Base-by-base conservation (phyloP, 257 asterid genomes). In the Coffea eugenioides region DNA sequence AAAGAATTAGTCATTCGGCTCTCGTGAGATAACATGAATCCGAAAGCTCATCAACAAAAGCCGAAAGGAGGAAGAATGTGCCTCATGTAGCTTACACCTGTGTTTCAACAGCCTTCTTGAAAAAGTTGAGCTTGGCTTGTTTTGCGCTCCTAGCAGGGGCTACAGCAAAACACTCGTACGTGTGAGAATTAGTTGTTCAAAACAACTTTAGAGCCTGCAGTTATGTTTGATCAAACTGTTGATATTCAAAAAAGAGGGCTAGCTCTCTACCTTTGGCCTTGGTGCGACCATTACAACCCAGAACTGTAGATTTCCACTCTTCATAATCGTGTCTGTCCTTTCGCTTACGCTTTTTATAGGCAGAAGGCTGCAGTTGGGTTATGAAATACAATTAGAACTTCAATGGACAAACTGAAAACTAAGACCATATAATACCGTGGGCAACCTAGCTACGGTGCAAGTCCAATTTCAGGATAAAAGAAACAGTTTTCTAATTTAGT, bases 291-390 rank as follows among this genome's bases (percentile, higher is more conserved):
- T 88, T 96, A 8, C 97, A 90, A 81, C 86, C 87, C 25, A 92
- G 73, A 73, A 96, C 99, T 49, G 92, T 77, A 3, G 94, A 90
- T 86, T 89, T 96, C 98, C 97, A 94, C 36, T 85, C 91, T 64
- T 90, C 86, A 1, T 92, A 95, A 41, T 83, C 89, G 0, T 69
- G 79, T 46, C 85, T 80, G 18, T 93, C 93, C 85, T 80, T 88
- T 61, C 82, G 86, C 84, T 94, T 96, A 8, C 90, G 94, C 84
- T 92, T 94, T 90, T 87, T 91, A 86, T 89, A 84, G 34, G 93
- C 96, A 4, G 97, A 93, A 80, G 85, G 85, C 98, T 94, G 94
- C 87, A 86, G 74, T 52, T 27, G 75, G 75, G 75, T 18, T 12
- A 62, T 2, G 66, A 56, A 27, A 25, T 25, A 45, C 77, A 61